A percentile compares a stretch with the other conserved stretches of the same genome.
Evolutionary conservation across 1,139 yeast species (phyloP).

Genomic region (Kodamaea arcana): DNA sequence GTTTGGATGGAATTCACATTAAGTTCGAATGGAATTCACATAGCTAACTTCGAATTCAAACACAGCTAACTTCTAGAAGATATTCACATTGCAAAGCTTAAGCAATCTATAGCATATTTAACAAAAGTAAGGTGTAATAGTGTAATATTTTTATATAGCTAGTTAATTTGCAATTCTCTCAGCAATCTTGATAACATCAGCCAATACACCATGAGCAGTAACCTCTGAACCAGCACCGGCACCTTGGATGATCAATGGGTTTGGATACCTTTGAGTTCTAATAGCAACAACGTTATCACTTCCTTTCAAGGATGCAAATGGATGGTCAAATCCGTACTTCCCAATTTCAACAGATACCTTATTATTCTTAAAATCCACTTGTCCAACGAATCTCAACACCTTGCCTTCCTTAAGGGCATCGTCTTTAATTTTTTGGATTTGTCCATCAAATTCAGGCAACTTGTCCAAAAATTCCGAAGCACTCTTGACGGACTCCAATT

Average conservation of each 20-base stretch:
- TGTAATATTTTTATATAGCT: too few relatives aligned
- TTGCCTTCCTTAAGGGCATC: constrained; percentile 80
- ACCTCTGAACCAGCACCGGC: constrained; percentile 99
- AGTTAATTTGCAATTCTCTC: constrained; percentile 60
- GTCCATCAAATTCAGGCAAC: constrained; percentile 78
- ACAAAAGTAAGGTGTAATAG: too few relatives aligned
- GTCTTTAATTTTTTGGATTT: constrained; percentile 69
- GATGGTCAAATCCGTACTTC: constrained; percentile 81
- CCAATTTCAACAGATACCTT: constrained; percentile 82
- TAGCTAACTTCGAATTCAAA: too few relatives aligned
- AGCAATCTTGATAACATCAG: constrained; percentile 86
- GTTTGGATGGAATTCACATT: too few relatives aligned
- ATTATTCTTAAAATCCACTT: constrained; percentile 69
- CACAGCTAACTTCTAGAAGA: not conserved
- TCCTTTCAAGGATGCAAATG: constrained; percentile 92
- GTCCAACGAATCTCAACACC: constrained; percentile 91
- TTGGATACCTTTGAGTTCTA: constrained; percentile 84
- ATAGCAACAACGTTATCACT: constrained; percentile 94
- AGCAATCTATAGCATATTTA: too few relatives aligned
- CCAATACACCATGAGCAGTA: constrained; percentile 97
- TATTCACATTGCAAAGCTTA: not conserved
- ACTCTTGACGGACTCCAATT: constrained; percentile 67
- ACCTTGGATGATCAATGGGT: constrained; percentile 94
- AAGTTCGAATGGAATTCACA: too few relatives aligned
- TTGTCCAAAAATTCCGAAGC: constrained; percentile 76